A percentile compares a stretch with the other conserved stretches of the same genome.
Conservation (phyloP, 2,329 filamentous ascomycete genomes). For the Aspergillus transmontanensis region DNA sequence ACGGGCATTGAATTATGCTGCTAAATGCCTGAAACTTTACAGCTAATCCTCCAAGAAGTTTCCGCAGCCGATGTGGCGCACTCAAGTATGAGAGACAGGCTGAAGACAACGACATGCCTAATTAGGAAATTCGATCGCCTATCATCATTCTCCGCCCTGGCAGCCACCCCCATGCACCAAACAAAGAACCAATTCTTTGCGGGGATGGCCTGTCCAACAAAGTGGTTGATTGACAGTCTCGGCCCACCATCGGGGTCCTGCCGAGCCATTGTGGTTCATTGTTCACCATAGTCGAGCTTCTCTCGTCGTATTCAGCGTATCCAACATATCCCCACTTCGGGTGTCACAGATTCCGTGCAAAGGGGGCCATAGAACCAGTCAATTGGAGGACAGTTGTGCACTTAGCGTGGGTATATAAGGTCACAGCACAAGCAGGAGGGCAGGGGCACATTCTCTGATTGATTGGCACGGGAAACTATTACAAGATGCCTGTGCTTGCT, state of each 20-base stretch:
- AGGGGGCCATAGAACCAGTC: not conserved
- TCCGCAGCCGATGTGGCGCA: not conserved
- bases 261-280: not conserved
- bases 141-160: not conserved
- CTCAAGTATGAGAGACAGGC: not conserved
- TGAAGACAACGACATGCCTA: not conserved
- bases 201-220: not conserved
- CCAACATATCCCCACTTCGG: not conserved
- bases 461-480: not conserved
- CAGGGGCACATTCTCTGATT: not conserved
- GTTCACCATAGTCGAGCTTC: not conserved
- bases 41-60: not conserved
- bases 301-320: constrained; percentile 15
- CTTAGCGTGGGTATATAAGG: not conserved
- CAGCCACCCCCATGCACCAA: not conserved
- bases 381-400: not conserved
- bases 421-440: not conserved
- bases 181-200: not conserved
- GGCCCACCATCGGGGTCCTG: not conserved
- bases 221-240: not conserved
- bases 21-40: not conserved
- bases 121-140: not conserved
- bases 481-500: constrained; percentile 27
- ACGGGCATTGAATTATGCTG: not conserved
- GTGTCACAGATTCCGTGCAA: not conserved